phyloP scores from a whole-genome alignment of 2,329 filamentous ascomycete genomes.

The Curvularia hawaiiensis region DNA sequence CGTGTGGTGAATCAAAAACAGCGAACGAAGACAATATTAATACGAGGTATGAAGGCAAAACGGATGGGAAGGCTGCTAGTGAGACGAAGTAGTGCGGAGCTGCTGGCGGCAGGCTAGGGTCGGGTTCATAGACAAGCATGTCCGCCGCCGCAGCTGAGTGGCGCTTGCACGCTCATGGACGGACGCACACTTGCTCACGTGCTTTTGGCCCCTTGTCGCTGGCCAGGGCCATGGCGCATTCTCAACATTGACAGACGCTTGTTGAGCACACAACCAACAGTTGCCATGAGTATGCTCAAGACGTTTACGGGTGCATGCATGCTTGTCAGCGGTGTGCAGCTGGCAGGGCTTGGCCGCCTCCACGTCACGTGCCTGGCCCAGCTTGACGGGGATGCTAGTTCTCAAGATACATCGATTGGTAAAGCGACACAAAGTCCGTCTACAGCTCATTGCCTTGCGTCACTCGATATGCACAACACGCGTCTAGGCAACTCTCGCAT shows the following conservation, averaged over 20 bases:
- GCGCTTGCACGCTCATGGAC: conserved; percentile 8
- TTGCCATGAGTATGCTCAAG: background rate
- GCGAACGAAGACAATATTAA: conserved; percentile 18
- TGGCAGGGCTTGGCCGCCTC: background rate
- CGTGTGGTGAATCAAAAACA: conserved; percentile 1
- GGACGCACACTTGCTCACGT: conserved; percentile 5
- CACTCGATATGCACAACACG: background rate
- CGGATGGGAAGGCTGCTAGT: conserved; percentile 4
- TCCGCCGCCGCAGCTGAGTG: conserved; percentile 5
- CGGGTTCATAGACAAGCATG: conserved; percentile 7
- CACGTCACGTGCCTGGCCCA: background rate
- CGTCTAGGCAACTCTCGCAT: background rate
- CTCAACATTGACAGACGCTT: background rate
- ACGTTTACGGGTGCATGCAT: background rate
- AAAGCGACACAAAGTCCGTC: conserved; percentile 3
- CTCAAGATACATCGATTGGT: conserved; percentile 2
- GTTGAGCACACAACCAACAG: background rate
- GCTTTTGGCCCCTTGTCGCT: conserved; percentile 7
- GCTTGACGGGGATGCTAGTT: background rate
- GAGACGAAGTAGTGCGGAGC: conserved; percentile 8
- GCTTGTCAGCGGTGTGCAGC: background rate
- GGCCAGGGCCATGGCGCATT: background rate
- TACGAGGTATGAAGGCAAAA: conserved; percentile 12
- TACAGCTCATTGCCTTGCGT: background rate
- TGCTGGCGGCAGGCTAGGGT: conserved; percentile 15